Evolutionary conservation across 2,329 filamentous ascomycete species (phyloP).

Genomic region (Colletotrichum sp.): DNA sequence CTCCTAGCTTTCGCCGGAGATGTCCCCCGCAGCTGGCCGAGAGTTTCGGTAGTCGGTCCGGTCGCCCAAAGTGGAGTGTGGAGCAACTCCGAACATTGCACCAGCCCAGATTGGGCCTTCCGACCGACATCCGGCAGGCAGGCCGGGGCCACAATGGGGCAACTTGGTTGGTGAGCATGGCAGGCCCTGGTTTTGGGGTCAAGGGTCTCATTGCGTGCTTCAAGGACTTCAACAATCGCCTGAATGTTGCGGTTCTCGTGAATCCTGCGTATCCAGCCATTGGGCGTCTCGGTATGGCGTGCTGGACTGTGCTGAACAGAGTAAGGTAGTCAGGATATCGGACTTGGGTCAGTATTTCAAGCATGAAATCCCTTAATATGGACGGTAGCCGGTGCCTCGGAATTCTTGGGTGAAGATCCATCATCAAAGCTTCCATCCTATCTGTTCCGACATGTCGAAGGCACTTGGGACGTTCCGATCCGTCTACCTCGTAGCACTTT

Average conservation of each 20-base stretch:
- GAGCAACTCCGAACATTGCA: not conserved
- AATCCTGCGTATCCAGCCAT: not conserved
- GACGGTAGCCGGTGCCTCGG: not conserved
- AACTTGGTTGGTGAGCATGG: not conserved
- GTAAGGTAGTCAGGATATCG: not conserved
- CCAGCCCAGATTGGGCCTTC: not conserved
- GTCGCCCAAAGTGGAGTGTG: not conserved
- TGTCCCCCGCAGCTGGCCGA: not conserved
- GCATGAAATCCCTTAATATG: not conserved
- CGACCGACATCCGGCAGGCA: not conserved
- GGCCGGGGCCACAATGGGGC: not conserved
- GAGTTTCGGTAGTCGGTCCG: constrained; percentile 13
- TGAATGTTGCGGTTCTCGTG: not conserved
- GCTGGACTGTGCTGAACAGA: not conserved
- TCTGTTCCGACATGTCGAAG: not conserved
- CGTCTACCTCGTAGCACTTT: constrained; percentile 40
- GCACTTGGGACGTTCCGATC: constrained; percentile 40
- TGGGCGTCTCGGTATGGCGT: not conserved
- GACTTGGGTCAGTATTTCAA: not conserved
- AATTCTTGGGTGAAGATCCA: not conserved
- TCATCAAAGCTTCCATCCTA: not conserved
- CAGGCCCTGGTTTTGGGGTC: not conserved
- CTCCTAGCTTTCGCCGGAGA: not conserved
- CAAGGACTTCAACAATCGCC: not conserved
- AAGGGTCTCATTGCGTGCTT: constrained; percentile 2